phyloP scores from a whole-genome alignment of 768 basidiomycete species.

The Favolaschia claudopus region DNA sequence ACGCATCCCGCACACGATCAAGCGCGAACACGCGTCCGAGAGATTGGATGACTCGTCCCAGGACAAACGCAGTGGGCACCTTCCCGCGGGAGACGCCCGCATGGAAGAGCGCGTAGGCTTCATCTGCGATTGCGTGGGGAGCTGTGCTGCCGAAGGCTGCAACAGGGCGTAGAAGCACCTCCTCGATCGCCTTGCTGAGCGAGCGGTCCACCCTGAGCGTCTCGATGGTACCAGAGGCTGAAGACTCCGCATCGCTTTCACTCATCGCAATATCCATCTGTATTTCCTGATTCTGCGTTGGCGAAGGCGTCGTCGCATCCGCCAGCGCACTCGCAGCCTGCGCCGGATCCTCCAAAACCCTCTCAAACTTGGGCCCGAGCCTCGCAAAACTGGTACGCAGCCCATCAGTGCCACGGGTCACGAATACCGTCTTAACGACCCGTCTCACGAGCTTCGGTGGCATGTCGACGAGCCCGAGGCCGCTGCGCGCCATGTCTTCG shows the following conservation, averaged over 20 bases:
- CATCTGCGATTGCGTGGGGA: conserved; percentile 35
- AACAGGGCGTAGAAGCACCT: conserved; percentile 36
- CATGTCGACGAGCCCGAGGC: conserved; percentile 40
- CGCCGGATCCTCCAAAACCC: conserved; percentile 32
- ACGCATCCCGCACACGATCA: conserved; percentile 69
- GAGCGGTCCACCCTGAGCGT: conserved; percentile 33
- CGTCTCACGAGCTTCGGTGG: conserved; percentile 32
- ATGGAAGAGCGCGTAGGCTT: conserved; percentile 60
- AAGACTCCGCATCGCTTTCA: no score
- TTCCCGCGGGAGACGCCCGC: conserved; percentile 49
- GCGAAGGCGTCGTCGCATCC: conserved; percentile 7
- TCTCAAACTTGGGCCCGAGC: conserved; percentile 42
- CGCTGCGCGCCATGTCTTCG: conserved; percentile 44
- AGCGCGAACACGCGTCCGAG: conserved; percentile 71
- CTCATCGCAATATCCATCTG: neutral
- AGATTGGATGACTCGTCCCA: conserved; percentile 71
- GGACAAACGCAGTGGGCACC: conserved; percentile 57
- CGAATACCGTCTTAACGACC: conserved; percentile 35
- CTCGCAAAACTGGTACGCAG: conserved; percentile 35
- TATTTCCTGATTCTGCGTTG: neutral
- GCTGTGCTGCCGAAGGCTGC: neutral
- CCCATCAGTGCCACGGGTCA: conserved; percentile 33
- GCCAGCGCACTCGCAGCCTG: conserved; percentile 29
- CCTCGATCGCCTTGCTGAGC: conserved; percentile 41
- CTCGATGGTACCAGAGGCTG: conserved; percentile 8